Conservation (phyloP, 345 rosid genomes). For the Eutrema yunnanense region DNA sequence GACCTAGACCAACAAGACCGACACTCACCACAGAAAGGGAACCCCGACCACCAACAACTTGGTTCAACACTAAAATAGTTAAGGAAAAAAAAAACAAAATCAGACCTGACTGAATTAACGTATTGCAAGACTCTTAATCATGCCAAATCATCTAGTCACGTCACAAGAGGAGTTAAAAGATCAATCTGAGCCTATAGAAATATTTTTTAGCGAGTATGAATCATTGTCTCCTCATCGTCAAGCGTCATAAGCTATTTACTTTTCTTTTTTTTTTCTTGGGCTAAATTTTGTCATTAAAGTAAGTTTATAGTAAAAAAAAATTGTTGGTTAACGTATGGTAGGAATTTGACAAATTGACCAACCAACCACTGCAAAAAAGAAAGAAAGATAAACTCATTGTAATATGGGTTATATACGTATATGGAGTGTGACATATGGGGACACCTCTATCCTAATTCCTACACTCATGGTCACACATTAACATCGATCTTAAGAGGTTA, state of each 20-base stretch:
- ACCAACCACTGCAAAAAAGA: neutral
- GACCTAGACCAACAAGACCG: no score
- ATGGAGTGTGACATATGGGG: constrained; percentile 16
- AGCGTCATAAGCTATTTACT: neutral
- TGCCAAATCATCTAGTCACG: neutral
- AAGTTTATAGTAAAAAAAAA: neutral
- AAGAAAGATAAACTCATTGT: neutral
- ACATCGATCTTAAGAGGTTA: constrained; percentile 4
- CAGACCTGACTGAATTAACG: no score
- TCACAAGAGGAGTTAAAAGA: neutral
- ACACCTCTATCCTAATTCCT: constrained; percentile 9
- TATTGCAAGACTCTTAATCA: no score
- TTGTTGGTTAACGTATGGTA: neutral
- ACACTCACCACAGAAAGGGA: no score
- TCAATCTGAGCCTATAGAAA: neutral
- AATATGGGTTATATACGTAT: neutral
- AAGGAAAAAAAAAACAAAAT: no score
- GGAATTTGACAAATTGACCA: constrained; percentile 11
- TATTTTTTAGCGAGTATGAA: neutral
- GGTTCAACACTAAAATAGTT: neutral
- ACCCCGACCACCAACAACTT: no score
- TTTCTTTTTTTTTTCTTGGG: neutral
- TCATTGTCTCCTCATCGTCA: neutral
- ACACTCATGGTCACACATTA: constrained; percentile 18
- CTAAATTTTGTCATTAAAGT: neutral